Percentiles rank a stretch among this genome's conserved stretches.
Evolutionary conservation across 148 eudicot species (phyloP).

Genomic region (Cornus florida): DNA sequence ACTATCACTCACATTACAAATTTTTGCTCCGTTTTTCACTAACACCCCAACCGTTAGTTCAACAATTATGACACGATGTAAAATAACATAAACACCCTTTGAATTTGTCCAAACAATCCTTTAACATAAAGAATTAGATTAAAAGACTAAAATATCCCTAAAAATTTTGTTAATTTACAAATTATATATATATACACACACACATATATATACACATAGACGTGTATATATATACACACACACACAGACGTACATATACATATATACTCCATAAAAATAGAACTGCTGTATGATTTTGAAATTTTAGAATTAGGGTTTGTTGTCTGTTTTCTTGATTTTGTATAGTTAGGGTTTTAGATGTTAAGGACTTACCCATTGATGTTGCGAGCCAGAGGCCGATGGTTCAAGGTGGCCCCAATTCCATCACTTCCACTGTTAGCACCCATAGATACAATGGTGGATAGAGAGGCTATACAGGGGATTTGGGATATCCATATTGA

Average conservation of each 20-base stretch:
- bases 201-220: too few relatives aligned
- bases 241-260: not conserved
- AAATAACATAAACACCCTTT: too few relatives aligned
- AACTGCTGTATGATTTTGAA: not conserved
- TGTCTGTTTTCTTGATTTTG: not conserved
- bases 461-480: slow-evolving; percentile 49
- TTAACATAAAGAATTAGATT: too few relatives aligned
- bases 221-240: too few relatives aligned
- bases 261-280: not conserved
- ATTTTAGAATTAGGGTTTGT: not conserved
- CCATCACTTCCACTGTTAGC: not conserved
- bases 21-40: too few relatives aligned
- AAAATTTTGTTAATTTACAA: too few relatives aligned
- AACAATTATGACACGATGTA: too few relatives aligned
- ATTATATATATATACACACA: too few relatives aligned
- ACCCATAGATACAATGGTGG: slow-evolving; percentile 34
- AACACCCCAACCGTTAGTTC: too few relatives aligned
- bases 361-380: slow-evolving; percentile 35
- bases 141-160: too few relatives aligned
- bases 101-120: too few relatives aligned
- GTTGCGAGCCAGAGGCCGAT: slow-evolving; percentile 61
- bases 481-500: slow-evolving; percentile 58
- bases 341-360: not conserved
- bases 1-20: too few relatives aligned
- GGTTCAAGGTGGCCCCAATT: slow-evolving; percentile 42